Conservation (phyloP, 73 alveolate species). For the Durusdinium trenchii region DNA sequence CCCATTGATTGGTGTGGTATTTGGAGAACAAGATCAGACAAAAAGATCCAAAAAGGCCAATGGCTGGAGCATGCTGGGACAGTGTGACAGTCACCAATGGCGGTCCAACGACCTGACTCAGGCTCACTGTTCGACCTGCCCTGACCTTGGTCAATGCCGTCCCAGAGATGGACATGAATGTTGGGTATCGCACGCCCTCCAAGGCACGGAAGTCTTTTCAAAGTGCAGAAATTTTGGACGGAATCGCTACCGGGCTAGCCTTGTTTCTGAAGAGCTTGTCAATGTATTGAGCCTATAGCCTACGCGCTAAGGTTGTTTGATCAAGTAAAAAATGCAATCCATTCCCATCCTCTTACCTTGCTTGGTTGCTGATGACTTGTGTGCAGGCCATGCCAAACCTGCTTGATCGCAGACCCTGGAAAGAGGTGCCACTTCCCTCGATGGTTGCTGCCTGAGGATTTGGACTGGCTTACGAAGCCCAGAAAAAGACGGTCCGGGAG, state of each 20-base stretch:
- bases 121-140: slow-evolving; percentile 48
- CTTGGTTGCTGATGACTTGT: too few relatives aligned
- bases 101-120: too few relatives aligned
- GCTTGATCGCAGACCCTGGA: slow-evolving; percentile 35
- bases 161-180: slow-evolving; percentile 54
- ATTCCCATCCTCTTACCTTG: too few relatives aligned
- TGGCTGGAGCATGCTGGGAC: too few relatives aligned
- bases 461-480: too few relatives aligned
- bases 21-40: too few relatives aligned
- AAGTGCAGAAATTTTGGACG: not conserved
- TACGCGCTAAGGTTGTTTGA: not conserved
- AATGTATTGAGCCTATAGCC: not conserved
- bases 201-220: slow-evolving; percentile 29
- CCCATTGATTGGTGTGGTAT: too few relatives aligned
- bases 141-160: slow-evolving; percentile 47
- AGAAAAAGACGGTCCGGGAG: too few relatives aligned
- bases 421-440: slow-evolving; percentile 45
- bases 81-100: too few relatives aligned
- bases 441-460: slow-evolving; percentile 27
- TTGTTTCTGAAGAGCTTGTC: not conserved
- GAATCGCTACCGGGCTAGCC: not conserved
- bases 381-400: not conserved
- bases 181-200: slow-evolving; percentile 39
- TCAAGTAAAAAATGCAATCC: not conserved
- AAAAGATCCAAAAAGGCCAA: too few relatives aligned